Base-by-base conservation (phyloP, 1,284 basidiomycete species). In the Cryptococcus sp. region DNA sequence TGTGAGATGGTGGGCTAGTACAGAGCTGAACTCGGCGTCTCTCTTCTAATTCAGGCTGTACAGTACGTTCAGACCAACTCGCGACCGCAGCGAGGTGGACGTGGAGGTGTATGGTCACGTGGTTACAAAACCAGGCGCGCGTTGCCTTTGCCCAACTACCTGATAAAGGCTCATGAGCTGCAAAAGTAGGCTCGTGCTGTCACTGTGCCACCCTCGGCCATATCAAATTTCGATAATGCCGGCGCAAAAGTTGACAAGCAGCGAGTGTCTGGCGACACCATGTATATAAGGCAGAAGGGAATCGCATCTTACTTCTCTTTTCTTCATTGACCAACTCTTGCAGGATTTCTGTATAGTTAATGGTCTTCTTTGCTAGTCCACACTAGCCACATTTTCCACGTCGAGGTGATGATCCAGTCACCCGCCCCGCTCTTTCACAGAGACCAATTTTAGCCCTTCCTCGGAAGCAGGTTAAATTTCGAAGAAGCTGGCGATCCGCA, bases 351-450 rank as follows among this genome's bases (percentile, higher is more conserved):
- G 68, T 77, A 75, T 71, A 77, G 73, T 74, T 52, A 66, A 59
- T 64, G 70, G 74, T 72, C 69, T 64, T 72, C 67, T 72, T 72
- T 66, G 72, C 73, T 77, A 75, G 73, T 77, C 73, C 68, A 77
- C 64, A 74, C 73, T 75, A 77, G 75, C 71, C 73, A 74, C 71
- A 73, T 71, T 74, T 74, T 75, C 72, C 73, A 77, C 70, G 71
- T 74, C 75, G 75, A 77, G 75, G 69, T 57, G 75, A 77, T 77
- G 75, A 77, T 75, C 59, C 47, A 74, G 70, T 63, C 50, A 67
- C 70, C 73, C 69, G 67, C 73, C 63, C 67, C 56, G 70, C 75
- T 73, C 75, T 77, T 68, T 77, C 65, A 77, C 75, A 74, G 75
- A 77, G 75, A 59, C 64, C 62, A 67, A 67, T 71, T 66, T 44